A percentile compares a stretch with the other conserved stretches of the same genome.
Conservation (phyloP, 441 rosid genomes). For the Erodium moschatum region DNA sequence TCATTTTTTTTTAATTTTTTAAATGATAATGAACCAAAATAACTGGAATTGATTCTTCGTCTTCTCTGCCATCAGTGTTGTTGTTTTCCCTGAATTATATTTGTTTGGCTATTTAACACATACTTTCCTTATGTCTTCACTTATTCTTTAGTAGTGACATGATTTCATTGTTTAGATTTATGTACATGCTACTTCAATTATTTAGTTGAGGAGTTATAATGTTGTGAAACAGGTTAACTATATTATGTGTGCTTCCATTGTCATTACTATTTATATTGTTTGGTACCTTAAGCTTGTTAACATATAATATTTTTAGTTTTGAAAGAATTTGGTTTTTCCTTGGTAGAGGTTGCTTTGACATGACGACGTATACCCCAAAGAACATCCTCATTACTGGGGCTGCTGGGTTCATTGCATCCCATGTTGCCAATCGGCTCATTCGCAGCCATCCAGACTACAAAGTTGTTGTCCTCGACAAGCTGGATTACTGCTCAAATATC, state of each 20-base stretch:
- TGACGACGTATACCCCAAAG: slow-evolving; percentile 70
- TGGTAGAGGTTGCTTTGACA: slow-evolving; percentile 28
- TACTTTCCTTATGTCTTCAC: too few relatives aligned
- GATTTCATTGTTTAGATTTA: neutral
- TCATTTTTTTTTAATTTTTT: too few relatives aligned
- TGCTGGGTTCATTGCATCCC: slow-evolving; percentile 82
- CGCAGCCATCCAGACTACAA: slow-evolving; percentile 78
- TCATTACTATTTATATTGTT: neutral
- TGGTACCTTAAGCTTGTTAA: neutral
- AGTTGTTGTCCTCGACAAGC: slow-evolving; percentile 88
- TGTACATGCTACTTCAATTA: neutral
- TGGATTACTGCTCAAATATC: slow-evolving; percentile 79
- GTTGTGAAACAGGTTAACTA: neutral
- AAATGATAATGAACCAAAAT: too few relatives aligned
- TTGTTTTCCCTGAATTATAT: too few relatives aligned
- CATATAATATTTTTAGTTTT: neutral
- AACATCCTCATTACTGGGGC: slow-evolving; percentile 96
- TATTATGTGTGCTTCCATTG: neutral
- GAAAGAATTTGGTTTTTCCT: slow-evolving; percentile 7
- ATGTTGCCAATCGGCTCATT: slow-evolving; percentile 57
- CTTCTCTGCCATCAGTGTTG: too few relatives aligned
- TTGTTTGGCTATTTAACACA: too few relatives aligned
- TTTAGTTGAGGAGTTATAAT: neutral
- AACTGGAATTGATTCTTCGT: too few relatives aligned
- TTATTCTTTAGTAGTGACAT: neutral